Evolutionary conservation across 495 filamentous ascomycete species (phyloP), one percentile per base, ranked within the genome.

Genomic region (Talaromyces borbonicus): DNA sequence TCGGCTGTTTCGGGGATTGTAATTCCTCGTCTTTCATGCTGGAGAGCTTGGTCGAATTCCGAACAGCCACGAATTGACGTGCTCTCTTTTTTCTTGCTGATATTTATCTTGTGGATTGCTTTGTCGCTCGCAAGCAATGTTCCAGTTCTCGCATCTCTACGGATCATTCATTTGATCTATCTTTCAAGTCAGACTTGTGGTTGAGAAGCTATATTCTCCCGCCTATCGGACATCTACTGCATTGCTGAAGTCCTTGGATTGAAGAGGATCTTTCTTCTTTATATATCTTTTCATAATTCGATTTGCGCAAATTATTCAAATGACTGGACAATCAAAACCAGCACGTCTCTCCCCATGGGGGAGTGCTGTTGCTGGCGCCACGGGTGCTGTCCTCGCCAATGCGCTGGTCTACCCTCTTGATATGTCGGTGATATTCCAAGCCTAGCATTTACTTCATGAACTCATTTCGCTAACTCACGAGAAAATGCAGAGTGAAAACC

Each of bases 371-470:
- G 90, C 93, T 31, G 92, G 92, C 52, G 86, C 93, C 45, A 87
- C 89, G 14, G 90, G 92, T 40, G 92, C 93, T 26, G 86, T 96
- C 9, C 67, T 99, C 36, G 93, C 92, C 29, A 99, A 99, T 75
- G 83, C 92, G 20, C 67, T 95, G 46, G 93, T 97, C 46, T 99
- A 99, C 65, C 92, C 92, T 11, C 71, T 99, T 26, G 92, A 99
- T 66, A 87, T 99, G 90, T 96, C 71, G 65, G 84, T 67, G 31
- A 24, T 31, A 23, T 18, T 19, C 20, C 11, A 8, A 12, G 16
- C 7, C 35, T 5, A 6, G 4, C 23, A 38, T 14, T 8, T 22
- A 27, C 8, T 7, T 32, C n/a, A 12, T 32, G 16, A 7, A 16
- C n/a, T n/a, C n/a, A n/a, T n/a, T n/a, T 14, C 33, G 41, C 43